phyloP scores from a whole-genome alignment of 2,329 filamentous ascomycete genomes.

The Pestalotiopsis sp. region DNA sequence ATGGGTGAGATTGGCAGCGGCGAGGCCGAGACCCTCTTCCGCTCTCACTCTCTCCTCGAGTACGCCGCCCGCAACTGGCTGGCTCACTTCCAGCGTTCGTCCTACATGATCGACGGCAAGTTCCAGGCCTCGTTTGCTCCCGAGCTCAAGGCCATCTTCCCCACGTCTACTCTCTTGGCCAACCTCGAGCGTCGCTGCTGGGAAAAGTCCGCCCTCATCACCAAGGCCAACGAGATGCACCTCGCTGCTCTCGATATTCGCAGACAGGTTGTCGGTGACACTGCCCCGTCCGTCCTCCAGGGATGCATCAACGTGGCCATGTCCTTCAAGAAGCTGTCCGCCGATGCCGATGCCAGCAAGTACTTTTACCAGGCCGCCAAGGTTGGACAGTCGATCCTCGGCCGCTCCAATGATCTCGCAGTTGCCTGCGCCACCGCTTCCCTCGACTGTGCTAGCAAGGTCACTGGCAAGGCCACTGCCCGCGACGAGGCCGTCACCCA shows the following conservation, averaged over 20 bases:
- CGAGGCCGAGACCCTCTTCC: background rate
- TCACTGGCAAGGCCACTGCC: background rate
- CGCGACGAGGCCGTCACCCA: background rate
- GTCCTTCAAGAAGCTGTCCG: background rate
- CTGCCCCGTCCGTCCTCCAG: background rate
- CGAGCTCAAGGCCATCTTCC: background rate
- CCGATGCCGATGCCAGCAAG: background rate
- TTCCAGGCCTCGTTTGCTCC: background rate
- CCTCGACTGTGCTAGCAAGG: conserved; percentile 17
- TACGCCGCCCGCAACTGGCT: background rate
- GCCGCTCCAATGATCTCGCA: background rate
- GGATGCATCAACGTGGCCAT: background rate
- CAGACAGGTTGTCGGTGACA: background rate
- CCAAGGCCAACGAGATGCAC: background rate
- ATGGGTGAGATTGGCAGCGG: background rate
- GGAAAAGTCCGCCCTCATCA: background rate
- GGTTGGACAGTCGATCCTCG: background rate
- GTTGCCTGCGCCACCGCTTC: conserved; percentile 1
- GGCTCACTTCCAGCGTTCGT: background rate
- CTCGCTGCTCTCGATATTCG: background rate
- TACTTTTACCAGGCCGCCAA: background rate
- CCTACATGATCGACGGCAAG: background rate
- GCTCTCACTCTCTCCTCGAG: background rate
- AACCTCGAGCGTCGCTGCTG: background rate
- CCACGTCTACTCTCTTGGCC: background rate